Evolutionary conservation across 768 basidiomycete species (phyloP).

Genomic region (Scleroderma bovista): DNA sequence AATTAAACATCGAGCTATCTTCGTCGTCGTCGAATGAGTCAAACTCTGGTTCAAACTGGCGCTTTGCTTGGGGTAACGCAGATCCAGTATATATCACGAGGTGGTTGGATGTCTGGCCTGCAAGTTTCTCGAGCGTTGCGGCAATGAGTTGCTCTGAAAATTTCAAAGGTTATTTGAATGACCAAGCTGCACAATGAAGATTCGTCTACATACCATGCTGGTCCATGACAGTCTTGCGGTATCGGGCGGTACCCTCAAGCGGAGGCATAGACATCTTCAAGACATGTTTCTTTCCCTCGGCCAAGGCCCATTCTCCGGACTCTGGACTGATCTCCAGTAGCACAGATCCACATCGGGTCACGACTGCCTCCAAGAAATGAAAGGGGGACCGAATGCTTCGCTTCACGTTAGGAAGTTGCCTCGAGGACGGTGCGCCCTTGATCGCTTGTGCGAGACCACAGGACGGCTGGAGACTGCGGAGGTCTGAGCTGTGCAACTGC

Average conservation of each 20-base stretch:
- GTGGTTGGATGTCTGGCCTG: conserved; percentile 49
- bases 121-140: conserved; percentile 44
- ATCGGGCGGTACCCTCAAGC: conserved; percentile 35
- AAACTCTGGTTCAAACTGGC: conserved; percentile 32
- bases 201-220: conserved; percentile 44
- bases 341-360: conserved; percentile 49
- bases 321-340: conserved; percentile 40
- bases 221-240: conserved; percentile 44
- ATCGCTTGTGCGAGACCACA: conserved; percentile 46
- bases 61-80: conserved; percentile 35
- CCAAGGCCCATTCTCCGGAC: conserved; percentile 30
- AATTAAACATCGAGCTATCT: conserved; percentile 21
- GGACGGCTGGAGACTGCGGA: conserved; percentile 51
- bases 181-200: background rate
- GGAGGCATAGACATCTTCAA: conserved; percentile 51
- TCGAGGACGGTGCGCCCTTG: conserved; percentile 44
- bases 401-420: conserved; percentile 59
- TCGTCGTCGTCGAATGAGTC: conserved; percentile 25
- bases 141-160: conserved; percentile 41
- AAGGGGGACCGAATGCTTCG: conserved; percentile 23
- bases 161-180: conserved; percentile 2
- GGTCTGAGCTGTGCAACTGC: conserved; percentile 74
- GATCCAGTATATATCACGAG: conserved; percentile 65
- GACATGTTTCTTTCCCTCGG: conserved; percentile 45
- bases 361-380: conserved; percentile 38